Evolutionary conservation across 495 filamentous ascomycete genomes (phyloP).

Genomic region (Pyronema domesticum): DNA sequence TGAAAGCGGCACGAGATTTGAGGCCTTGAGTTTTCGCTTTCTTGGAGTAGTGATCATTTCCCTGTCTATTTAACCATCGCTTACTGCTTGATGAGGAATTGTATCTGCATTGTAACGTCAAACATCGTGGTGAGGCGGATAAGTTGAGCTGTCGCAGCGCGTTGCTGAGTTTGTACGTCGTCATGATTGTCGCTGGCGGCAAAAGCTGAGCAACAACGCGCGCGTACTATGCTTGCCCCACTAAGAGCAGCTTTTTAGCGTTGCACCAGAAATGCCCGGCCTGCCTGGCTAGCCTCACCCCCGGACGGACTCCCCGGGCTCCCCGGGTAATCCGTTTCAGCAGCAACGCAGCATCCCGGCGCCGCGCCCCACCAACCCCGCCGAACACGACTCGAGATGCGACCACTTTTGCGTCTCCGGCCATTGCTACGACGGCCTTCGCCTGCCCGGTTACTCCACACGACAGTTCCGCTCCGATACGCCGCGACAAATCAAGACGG

Average conservation of each 20-base stretch:
- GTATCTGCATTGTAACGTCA: background rate
- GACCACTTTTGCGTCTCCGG: too few relatives aligned
- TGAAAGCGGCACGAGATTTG: constrained; percentile 83
- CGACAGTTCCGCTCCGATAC: too few relatives aligned
- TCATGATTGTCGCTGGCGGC: too few relatives aligned
- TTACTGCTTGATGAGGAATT: constrained; percentile 46
- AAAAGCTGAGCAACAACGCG: background rate
- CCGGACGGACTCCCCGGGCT: background rate
- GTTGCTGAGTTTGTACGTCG: too few relatives aligned
- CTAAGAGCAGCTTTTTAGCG: background rate
- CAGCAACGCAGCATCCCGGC: background rate
- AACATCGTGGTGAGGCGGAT: background rate
- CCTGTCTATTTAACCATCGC: constrained; percentile 65
- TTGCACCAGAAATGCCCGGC: background rate
- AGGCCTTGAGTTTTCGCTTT: constrained; percentile 56
- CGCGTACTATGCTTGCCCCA: too few relatives aligned
- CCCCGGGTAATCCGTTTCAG: too few relatives aligned
- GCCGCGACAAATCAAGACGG: too few relatives aligned
- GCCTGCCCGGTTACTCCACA: too few relatives aligned
- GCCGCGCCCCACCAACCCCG: background rate
- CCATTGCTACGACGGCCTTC: too few relatives aligned
- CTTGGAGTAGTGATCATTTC: constrained; percentile 47
- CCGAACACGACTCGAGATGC: too few relatives aligned
- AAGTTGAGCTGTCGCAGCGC: background rate
- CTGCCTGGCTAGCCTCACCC: background rate